Percentiles rank a stretch among this genome's conserved stretches.
phyloP scores from a whole-genome alignment of 2,329 filamentous ascomycete species.

The Magnaporthiopsis rhizophila region DNA sequence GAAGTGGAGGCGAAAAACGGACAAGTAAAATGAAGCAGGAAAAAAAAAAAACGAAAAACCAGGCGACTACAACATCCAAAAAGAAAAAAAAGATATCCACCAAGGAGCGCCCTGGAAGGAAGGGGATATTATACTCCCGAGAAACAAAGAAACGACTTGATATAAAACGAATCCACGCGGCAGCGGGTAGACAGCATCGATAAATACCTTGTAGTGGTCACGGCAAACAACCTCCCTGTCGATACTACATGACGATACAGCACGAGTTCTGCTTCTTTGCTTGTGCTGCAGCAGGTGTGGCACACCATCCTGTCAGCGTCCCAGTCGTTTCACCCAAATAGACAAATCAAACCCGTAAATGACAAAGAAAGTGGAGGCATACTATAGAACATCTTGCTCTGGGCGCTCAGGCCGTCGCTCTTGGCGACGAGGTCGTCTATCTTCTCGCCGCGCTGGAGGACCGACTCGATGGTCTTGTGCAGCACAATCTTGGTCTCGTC shows the following conservation, averaged over 20 bases:
- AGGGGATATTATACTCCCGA: background rate
- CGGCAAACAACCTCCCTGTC: background rate
- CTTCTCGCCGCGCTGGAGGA: constrained; percentile 87
- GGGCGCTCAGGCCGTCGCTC: constrained; percentile 79
- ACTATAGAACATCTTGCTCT: constrained; percentile 98
- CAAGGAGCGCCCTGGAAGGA: background rate
- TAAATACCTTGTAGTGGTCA: background rate
- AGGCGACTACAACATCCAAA: background rate
- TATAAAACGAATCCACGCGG: background rate
- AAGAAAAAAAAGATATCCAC: background rate
- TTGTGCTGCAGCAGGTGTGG: constrained; percentile 35
- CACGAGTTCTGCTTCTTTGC: constrained; percentile 78
- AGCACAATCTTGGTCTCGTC: constrained; percentile 97
- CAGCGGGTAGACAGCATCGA: background rate
- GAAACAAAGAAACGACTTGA: background rate
- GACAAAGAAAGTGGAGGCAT: constrained; percentile 11
- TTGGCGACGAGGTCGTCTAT: constrained; percentile 90
- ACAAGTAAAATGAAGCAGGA: background rate
- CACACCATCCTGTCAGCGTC: background rate
- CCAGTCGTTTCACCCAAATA: background rate
- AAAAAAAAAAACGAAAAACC: no score
- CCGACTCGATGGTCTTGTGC: constrained; percentile 91
- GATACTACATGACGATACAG: constrained; percentile 59
- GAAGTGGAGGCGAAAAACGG: background rate
- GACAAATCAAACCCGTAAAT: background rate